A percentile compares a stretch with the other conserved stretches of the same genome.
Conservation (phyloP, 495 filamentous ascomycete genomes). For the Lophium mytilinum region DNA sequence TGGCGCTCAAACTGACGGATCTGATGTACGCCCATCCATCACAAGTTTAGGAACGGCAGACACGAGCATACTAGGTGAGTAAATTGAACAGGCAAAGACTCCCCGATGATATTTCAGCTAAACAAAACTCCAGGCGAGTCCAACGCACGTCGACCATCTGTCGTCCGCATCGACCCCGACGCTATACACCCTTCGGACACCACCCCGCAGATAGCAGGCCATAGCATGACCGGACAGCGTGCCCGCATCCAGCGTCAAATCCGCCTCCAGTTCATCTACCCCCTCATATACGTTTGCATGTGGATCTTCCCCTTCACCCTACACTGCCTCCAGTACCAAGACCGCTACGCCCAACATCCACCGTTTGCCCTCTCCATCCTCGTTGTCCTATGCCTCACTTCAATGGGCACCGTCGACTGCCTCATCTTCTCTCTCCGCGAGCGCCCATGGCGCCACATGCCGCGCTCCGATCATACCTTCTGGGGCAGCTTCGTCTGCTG, state of each 20-base stretch:
- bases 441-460: conserved; percentile 59
- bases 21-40: not conserved
- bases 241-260: conserved; percentile 57
- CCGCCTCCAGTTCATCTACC: conserved; percentile 63
- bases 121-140: not conserved
- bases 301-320: conserved; percentile 65
- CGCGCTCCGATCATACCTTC: conserved; percentile 37
- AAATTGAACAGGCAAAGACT: too few relatives aligned
- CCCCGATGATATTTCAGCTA: too few relatives aligned
- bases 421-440: conserved; percentile 57
- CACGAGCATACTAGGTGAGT: not conserved
- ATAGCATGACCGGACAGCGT: conserved; percentile 25
- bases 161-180: not conserved
- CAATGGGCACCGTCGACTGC: conserved; percentile 60
- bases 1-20: too few relatives aligned
- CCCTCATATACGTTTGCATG: conserved; percentile 58
- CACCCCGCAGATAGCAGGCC: conserved; percentile 1
- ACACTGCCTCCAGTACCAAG: conserved; percentile 52
- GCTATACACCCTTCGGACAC: not conserved
- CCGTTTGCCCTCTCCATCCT: conserved; percentile 47
- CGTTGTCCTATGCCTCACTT: conserved; percentile 46
- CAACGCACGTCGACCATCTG: not conserved
- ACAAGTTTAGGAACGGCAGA: not conserved
- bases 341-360: conserved; percentile 42
- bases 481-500: conserved; percentile 37